These are phyloP conservation scores for Pythium biforme DNA, from an alignment of 352 stramenopile genomes.

Conservation along the genomic window DNA sequence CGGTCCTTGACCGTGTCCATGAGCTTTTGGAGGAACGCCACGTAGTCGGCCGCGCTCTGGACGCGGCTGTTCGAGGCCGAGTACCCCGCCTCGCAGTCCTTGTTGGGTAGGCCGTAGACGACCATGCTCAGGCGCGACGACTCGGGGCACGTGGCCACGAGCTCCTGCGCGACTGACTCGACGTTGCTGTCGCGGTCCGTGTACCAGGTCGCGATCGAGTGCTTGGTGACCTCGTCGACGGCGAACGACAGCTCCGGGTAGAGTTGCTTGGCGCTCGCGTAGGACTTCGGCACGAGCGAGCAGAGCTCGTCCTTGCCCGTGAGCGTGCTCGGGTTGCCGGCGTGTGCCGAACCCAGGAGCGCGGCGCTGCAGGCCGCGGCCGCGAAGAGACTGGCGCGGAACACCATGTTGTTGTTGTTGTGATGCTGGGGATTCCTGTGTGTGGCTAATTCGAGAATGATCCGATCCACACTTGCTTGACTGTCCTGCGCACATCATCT, in stretches of 20 bases:
- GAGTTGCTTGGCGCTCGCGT: slow-evolving; percentile 39
- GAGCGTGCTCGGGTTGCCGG: background rate
- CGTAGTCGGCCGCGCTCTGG: slow-evolving; percentile 43
- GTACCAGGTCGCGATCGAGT: slow-evolving; percentile 69
- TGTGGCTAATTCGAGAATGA: slow-evolving; percentile 14
- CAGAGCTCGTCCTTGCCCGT: slow-evolving; percentile 38
- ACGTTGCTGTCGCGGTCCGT: slow-evolving; percentile 54
- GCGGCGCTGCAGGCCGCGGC: background rate
- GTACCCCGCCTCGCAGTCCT: slow-evolving; percentile 60
- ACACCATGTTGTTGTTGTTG: slow-evolving; percentile 16
- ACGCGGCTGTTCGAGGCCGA: slow-evolving; percentile 37
- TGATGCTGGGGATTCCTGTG: slow-evolving; percentile 1
- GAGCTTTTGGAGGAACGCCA: slow-evolving; percentile 42
- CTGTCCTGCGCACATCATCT: no score
- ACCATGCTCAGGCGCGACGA: slow-evolving; percentile 51
- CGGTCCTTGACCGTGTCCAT: slow-evolving; percentile 39
- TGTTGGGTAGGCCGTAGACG: slow-evolving; percentile 65
- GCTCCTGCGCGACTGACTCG: slow-evolving; percentile 22
- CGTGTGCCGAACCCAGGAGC: background rate
- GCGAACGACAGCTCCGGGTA: slow-evolving; percentile 50
- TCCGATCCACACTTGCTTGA: background rate
- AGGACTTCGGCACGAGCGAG: slow-evolving; percentile 43
- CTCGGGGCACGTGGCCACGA: slow-evolving; percentile 39
- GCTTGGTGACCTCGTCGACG: slow-evolving; percentile 48
- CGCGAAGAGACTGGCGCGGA: slow-evolving; percentile 3